These are phyloP conservation scores for Dalbergia cochinchinensis DNA, from an alignment of 306 rosid species.

Conservation along the genomic window DNA sequence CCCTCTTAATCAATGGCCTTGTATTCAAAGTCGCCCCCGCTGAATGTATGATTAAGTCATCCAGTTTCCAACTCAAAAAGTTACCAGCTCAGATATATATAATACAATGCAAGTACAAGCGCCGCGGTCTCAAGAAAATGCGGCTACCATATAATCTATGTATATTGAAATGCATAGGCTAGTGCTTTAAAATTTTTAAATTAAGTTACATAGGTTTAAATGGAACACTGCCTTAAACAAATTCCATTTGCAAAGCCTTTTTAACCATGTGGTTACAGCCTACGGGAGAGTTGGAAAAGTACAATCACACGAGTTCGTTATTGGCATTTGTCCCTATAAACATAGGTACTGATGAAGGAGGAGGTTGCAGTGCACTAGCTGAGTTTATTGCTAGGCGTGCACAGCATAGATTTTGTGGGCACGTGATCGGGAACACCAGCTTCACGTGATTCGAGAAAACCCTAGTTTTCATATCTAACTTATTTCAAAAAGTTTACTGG, in stretches of 20 bases:
- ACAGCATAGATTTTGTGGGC: slow-evolving; percentile 3
- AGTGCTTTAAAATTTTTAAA: slow-evolving; percentile 10
- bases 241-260: neutral
- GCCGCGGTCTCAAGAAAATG: slow-evolving; percentile 52
- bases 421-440: slow-evolving; percentile 19
- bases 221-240: neutral
- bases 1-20: slow-evolving; percentile 53
- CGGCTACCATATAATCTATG: slow-evolving; percentile 38
- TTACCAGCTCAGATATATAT: slow-evolving; percentile 14
- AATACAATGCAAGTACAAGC: slow-evolving; percentile 45
- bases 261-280: slow-evolving; percentile 4
- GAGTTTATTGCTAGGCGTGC: slow-evolving; percentile 31
- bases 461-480: neutral
- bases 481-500: neutral
- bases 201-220: neutral
- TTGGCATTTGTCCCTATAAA: slow-evolving; percentile 7
- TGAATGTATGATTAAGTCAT: slow-evolving; percentile 44
- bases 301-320: slow-evolving; percentile 6
- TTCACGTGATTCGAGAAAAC: neutral
- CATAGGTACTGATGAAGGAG: slow-evolving; percentile 15
- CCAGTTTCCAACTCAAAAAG: slow-evolving; percentile 49
- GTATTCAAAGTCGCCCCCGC: slow-evolving; percentile 32
- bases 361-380: neutral
- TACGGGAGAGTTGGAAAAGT: neutral
- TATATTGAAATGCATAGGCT: slow-evolving; percentile 10